phyloP scores from a whole-genome alignment of 116 monocot genomes.

The Zostera marina region DNA sequence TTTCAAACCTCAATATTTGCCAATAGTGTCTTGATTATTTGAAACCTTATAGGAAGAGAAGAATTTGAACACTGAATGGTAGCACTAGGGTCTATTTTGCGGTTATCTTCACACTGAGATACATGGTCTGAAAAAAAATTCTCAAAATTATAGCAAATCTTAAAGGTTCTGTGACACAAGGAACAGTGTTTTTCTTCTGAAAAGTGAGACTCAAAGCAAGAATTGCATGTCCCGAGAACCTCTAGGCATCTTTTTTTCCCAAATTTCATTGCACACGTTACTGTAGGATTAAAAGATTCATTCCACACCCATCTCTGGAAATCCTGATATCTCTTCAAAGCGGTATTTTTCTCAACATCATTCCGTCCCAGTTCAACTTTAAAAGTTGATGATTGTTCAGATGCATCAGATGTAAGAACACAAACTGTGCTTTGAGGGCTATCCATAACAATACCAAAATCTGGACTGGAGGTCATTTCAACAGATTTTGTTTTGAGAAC shows the following conservation, averaged over 20 bases:
- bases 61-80: constrained; percentile 21
- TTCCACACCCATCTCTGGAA: constrained; percentile 68
- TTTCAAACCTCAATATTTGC: constrained; percentile 46
- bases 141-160: constrained; percentile 25
- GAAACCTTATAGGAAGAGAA: constrained; percentile 34
- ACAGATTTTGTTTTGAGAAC: constrained; percentile 10
- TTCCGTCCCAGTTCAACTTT: constrained; percentile 53
- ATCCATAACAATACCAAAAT: constrained; percentile 20
- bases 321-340: constrained; percentile 44
- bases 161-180: constrained; percentile 62
- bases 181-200: constrained; percentile 65
- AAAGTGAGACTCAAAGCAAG: constrained; percentile 46
- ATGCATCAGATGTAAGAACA: constrained; percentile 22
- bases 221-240: constrained; percentile 35
- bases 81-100: constrained; percentile 32
- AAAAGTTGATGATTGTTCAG: constrained; percentile 41
- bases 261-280: constrained; percentile 53
- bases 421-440: constrained; percentile 48
- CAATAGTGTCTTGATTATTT: constrained; percentile 52
- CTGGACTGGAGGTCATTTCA: constrained; percentile 34
- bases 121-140: constrained; percentile 39
- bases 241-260: constrained; percentile 63
- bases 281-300: constrained; percentile 31
- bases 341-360: constrained; percentile 34
- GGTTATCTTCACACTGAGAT: constrained; percentile 39